These are phyloP conservation scores for Pichia heedii DNA, from an alignment of 805 yeast genomes.

Conservation along the genomic window DNA sequence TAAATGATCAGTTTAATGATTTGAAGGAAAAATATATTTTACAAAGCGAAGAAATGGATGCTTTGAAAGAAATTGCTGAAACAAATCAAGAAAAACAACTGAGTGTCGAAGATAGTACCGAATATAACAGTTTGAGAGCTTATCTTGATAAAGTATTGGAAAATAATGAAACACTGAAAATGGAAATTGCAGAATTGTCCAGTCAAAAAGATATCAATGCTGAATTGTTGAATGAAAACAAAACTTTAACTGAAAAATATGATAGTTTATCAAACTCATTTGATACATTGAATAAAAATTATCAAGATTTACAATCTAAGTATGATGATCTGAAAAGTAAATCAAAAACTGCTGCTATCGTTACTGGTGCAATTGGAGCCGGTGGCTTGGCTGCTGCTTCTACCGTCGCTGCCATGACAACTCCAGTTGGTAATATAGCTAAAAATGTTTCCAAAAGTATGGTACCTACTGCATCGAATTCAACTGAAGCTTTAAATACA, in stretches of 20 bases:
- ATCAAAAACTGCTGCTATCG: neutral
- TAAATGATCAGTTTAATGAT: neutral
- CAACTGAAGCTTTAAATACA: neutral
- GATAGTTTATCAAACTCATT: conserved; percentile 10
- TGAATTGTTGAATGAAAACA: conserved; percentile 2
- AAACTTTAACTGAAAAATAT: conserved; percentile 7
- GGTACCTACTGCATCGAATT: neutral
- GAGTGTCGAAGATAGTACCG: conserved; percentile 8
- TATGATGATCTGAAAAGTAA: neutral
- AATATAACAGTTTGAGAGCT: conserved; percentile 9
- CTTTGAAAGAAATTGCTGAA: conserved; percentile 7
- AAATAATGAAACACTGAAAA: conserved; percentile 9
- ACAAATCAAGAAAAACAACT: conserved; percentile 9
- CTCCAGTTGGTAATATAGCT: neutral
- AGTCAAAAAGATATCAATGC: neutral
- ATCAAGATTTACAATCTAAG: neutral
- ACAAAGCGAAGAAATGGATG: conserved; percentile 7
- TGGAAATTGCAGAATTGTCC: neutral
- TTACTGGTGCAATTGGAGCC: neutral
- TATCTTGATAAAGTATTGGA: conserved; percentile 12
- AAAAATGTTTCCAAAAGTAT: neutral
- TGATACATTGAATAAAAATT: conserved; percentile 1
- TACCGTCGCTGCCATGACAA: too few species aligned
- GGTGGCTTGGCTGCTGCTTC: neutral
- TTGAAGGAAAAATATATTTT: conserved; percentile 1